Conservation (phyloP, 2,329 filamentous ascomycete genomes). For the Leptographium flavum region DNA sequence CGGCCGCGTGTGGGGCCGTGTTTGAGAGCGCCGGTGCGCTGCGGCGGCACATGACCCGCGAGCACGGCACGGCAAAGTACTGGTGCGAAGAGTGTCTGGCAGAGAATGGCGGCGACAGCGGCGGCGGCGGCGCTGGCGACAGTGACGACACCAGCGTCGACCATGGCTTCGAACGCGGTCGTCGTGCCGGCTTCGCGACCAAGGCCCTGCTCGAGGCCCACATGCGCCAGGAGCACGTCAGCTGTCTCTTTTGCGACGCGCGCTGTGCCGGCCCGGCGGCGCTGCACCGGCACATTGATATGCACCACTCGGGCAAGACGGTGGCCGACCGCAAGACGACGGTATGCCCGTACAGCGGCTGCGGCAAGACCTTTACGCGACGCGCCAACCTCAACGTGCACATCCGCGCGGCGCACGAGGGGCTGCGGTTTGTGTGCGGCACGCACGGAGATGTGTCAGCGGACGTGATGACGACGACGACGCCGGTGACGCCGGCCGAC, state of each 20-base stretch:
- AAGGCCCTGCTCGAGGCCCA: constrained; percentile 59
- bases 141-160: constrained; percentile 21
- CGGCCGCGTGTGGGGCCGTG: constrained; percentile 40
- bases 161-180: constrained; percentile 19
- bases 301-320: constrained; percentile 51
- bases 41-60: constrained; percentile 53
- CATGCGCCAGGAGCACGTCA: constrained; percentile 55
- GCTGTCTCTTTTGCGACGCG: constrained; percentile 62
- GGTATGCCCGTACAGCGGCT: constrained; percentile 52
- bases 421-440: constrained; percentile 67
- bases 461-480: neutral
- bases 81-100: constrained; percentile 64
- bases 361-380: constrained; percentile 65
- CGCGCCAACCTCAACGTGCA: constrained; percentile 74
- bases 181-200: constrained; percentile 51
- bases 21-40: constrained; percentile 64
- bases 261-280: constrained; percentile 52
- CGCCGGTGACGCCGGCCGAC: neutral
- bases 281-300: constrained; percentile 64
- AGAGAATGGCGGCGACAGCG: constrained; percentile 12
- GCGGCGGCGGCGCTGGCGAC: constrained; percentile 22
- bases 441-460: constrained; percentile 27
- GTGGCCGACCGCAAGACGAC: constrained; percentile 51
- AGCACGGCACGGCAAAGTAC: constrained; percentile 57
- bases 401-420: constrained; percentile 61